Percentiles rank a stretch among this genome's conserved stretches.
These are phyloP conservation scores for Grosmannia serpens DNA, from an alignment of 2,329 filamentous ascomycete species.

Conservation along the genomic window DNA sequence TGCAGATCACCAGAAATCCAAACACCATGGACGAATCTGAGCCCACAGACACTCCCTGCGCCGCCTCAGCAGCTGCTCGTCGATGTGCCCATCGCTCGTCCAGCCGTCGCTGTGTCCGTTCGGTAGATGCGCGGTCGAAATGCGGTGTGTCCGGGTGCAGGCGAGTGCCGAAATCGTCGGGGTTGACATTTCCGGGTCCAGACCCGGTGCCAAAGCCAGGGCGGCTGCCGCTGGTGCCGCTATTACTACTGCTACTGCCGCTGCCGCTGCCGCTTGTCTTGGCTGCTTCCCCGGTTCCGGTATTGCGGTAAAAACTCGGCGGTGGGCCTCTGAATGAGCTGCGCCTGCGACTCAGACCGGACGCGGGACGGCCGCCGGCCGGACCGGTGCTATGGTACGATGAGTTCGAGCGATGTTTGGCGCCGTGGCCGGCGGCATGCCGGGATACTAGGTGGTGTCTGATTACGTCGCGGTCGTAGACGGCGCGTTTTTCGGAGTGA, in stretches of 20 bases:
- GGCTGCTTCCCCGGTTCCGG: conserved; percentile 16
- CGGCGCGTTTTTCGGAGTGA: conserved; percentile 58
- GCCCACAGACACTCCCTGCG: conserved; percentile 15
- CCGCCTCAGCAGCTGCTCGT: conserved; percentile 17
- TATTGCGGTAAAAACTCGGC: conserved; percentile 69
- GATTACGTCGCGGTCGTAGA: conserved; percentile 66
- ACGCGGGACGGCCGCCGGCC: conserved; percentile 65
- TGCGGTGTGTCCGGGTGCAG: conserved; percentile 50
- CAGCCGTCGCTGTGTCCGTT: conserved; percentile 58
- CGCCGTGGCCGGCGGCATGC: conserved; percentile 18
- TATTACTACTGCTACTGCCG: conserved; percentile 15
- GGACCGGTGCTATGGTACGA: conserved; percentile 48
- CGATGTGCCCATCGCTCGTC: conserved; percentile 34
- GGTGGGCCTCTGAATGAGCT: conserved; percentile 75
- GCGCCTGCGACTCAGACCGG: conserved; percentile 66
- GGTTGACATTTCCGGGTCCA: conserved; percentile 8
- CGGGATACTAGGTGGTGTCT: conserved; percentile 23
- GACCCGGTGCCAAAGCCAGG: conserved; percentile 13
- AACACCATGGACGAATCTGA: conserved; percentile 28
- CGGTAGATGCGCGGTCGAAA: conserved; percentile 66
- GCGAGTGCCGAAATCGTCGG: conserved; percentile 15
- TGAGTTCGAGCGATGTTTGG: conserved; percentile 20
- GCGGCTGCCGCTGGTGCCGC: conserved; percentile 30
- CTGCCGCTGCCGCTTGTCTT: conserved; percentile 9
- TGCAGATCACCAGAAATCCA: conserved; percentile 39